Conservation (phyloP, 352 stramenopile species). For the Albugo candida region DNA sequence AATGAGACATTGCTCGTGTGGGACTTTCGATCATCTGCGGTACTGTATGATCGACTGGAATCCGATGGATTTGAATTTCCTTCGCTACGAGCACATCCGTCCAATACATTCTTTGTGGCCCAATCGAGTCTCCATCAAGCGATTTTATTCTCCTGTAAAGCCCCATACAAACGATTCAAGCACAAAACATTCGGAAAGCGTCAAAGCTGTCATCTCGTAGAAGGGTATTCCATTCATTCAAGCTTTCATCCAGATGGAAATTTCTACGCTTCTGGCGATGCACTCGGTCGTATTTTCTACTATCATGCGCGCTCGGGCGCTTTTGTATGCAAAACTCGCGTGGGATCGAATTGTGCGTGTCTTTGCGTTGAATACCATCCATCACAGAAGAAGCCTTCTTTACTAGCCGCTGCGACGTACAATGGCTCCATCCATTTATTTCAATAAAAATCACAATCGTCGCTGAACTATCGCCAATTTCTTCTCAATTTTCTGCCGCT, state of each 20-base stretch:
- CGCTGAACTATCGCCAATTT: conserved; percentile 36
- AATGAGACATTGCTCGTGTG: conserved; percentile 47
- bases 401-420: conserved; percentile 11
- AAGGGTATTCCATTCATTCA: conserved; percentile 25
- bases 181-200: conserved; percentile 8
- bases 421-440: not conserved
- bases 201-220: conserved; percentile 16
- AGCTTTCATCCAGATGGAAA: conserved; percentile 26
- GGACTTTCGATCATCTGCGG: conserved; percentile 21
- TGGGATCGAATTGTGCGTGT: conserved; percentile 6
- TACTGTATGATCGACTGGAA: conserved; percentile 30
- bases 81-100: conserved; percentile 24
- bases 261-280: conserved; percentile 26
- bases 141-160: conserved; percentile 17
- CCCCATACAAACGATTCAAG: conserved; percentile 29
- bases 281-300: conserved; percentile 19
- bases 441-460: not conserved
- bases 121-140: conserved; percentile 24
- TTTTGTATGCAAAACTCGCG: conserved; percentile 12
- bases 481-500: conserved; percentile 23
- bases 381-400: not conserved
- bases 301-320: conserved; percentile 15
- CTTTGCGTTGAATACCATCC: conserved; percentile 18
- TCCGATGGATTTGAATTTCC: conserved; percentile 22
- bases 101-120: conserved; percentile 16